These are phyloP conservation scores for Leucosporidium yakuticum DNA, from an alignment of 768 basidiomycete genomes.

Conservation along the genomic window DNA sequence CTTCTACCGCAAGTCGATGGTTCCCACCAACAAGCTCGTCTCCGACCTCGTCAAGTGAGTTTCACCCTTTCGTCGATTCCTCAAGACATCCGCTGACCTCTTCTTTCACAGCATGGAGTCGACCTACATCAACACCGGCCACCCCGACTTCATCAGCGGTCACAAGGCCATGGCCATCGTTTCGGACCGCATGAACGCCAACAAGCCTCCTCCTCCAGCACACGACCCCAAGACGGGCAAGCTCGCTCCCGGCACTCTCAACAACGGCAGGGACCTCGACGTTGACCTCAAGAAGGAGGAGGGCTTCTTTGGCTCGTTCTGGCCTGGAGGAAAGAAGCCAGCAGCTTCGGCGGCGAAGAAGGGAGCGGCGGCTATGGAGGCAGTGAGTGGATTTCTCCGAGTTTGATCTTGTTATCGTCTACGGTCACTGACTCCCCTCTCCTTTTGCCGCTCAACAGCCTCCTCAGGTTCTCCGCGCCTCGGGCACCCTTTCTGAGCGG, in stretches of 20 bases:
- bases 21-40: slow-evolving; percentile 90
- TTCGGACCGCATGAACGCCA: slow-evolving; percentile 70
- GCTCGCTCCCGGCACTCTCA: slow-evolving; percentile 58
- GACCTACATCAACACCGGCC: slow-evolving; percentile 97
- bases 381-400: slow-evolving; percentile 45
- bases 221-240: slow-evolving; percentile 69
- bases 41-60: slow-evolving; percentile 83
- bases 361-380: slow-evolving; percentile 55
- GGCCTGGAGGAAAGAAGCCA: slow-evolving; percentile 50
- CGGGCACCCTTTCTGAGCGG: slow-evolving; percentile 81
- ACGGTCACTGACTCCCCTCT: slow-evolving; percentile 25
- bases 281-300: slow-evolving; percentile 80
- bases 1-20: slow-evolving; percentile 93
- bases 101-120: slow-evolving; percentile 76
- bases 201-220: slow-evolving; percentile 56
- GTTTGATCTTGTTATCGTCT: background rate
- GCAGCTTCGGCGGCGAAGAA: slow-evolving; percentile 38
- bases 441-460: slow-evolving; percentile 51
- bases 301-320: slow-evolving; percentile 85
- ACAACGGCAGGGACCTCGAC: slow-evolving; percentile 92
- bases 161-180: slow-evolving; percentile 93
- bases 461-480: slow-evolving; percentile 78
- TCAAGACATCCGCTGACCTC: background rate
- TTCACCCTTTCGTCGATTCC: background rate
- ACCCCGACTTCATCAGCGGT: slow-evolving; percentile 95